Base-by-base conservation (phyloP, 192 early-diverging fungal species). In the Podila epigama region DNA sequence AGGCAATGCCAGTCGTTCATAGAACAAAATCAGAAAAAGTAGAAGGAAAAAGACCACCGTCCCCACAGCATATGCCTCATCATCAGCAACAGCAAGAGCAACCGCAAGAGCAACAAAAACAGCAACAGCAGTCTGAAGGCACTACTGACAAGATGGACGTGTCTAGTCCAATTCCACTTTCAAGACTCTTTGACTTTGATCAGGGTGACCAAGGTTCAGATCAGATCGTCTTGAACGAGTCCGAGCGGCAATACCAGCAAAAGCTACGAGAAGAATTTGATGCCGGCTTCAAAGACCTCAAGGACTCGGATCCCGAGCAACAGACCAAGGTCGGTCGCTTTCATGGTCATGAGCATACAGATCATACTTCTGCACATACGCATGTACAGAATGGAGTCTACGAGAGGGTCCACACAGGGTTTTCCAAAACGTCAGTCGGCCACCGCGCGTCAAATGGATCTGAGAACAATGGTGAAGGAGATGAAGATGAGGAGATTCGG, bases 181-280 rank as follows among this genome's bases (percentile, higher is more conserved):
- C 73, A 31, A 66, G 73, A 0, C 66, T 77, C 12, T 77, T 77
- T 31, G 73, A 77, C 37, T 77, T 77, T 64, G 73, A 77, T 34
- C 61, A 77, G 27, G 73, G 67, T 25, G 66, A 68, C 34, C 66
- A 68, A 44, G 39, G 56, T 33, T 77, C 73, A 9, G 61, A 77
- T 20, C 53, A 68, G 48, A 68, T 68, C 39, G 73, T 68, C 0
- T 33, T 59, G 20, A 77, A 68, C 34, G 73, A 68, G 44, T 68
- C 73, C 13, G 66, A 68, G 20, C 28, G 66, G 28, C 66, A 77
- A 33, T 68, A 77, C 32, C 60, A 68, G 29, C 40, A 62, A 51
- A 75, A 75, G 27, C 70, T 75, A 0, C 29, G 64, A 32, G 70
- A 75, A 22, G 72, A 75, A 40, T 75, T 75, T 52, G 72, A 75